Base-by-base conservation (phyloP, 352 stramenopile species). In the Phytopythium litorale region DNA sequence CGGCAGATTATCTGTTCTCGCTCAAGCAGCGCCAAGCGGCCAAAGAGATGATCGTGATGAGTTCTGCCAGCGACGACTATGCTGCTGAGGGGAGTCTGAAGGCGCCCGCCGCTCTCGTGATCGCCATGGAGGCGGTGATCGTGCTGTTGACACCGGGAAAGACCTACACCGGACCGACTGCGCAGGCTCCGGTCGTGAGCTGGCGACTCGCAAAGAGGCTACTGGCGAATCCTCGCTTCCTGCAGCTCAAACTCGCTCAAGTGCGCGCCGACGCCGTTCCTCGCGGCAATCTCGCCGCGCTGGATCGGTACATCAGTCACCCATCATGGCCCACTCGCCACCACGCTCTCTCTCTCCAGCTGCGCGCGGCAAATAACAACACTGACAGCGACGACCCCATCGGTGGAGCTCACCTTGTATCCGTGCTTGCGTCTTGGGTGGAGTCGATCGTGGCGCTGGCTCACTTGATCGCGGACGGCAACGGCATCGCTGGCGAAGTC, bases 81-180 rank as follows among this genome's bases (percentile, higher is more conserved):
- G 28, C 63, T 53, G 18, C 16, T 19, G 15, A 25, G 4, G 18
- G 15, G 16, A 32, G 9, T 48, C 35, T 13, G 33, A 30, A 49
- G 25, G n/a, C 53, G 13, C 53, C 32, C 5, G n/a, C 56, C 58
- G 38, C 48, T 62, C 64, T 94, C 2, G 71, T 93, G 7, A 55
- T 94, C 13, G 79, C 92, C 13, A 87, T 94, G 76, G 86, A 96
- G 56, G 79, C 86, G 9, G 70, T 89, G 9, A 82, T 96, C 35
- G 74, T 95, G 19, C 53, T 95, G 6, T 67, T 96, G 15, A 95
- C 86, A 12, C 88, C 88, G 13, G 67, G 53, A 0, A 88, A 89
- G 37, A 55, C 59, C n/a, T 96, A 90, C 56, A 72, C 79, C 13
- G 76, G 74, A 3, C 84, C 86, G 9, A 60, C 60, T 6, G 15